A percentile compares a stretch with the other conserved stretches of the same genome.
These are phyloP conservation scores for Juglanconis oblonga DNA, from an alignment of 2,329 filamentous ascomycete genomes.

Conservation along the genomic window DNA sequence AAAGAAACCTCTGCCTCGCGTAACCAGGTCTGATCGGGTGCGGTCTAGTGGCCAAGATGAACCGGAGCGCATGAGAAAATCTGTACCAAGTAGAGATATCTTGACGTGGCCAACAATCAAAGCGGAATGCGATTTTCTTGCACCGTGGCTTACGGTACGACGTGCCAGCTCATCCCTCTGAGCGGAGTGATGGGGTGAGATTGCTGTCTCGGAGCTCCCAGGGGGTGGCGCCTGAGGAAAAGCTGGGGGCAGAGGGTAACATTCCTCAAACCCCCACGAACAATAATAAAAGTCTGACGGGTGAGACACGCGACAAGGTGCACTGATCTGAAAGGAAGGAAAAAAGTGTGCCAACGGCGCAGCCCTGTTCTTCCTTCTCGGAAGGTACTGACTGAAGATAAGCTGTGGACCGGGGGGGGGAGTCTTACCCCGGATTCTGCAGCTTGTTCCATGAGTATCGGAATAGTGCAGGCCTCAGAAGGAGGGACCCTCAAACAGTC, in stretches of 20 bases:
- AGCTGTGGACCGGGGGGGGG: neutral
- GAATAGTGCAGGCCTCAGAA: neutral
- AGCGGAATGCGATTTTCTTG: neutral
- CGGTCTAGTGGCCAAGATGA: neutral
- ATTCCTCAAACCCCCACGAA: constrained; percentile 1
- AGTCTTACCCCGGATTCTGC: neutral
- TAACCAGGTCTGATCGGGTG: neutral
- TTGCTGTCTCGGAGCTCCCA: constrained; percentile 11
- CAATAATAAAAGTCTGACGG: neutral
- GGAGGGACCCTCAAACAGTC: neutral
- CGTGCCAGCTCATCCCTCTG: neutral
- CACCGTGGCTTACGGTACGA: neutral
- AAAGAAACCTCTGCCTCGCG: too few relatives aligned
- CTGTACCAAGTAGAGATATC: neutral
- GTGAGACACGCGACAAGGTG: neutral
- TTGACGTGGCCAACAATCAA: neutral
- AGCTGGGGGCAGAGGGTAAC: neutral
- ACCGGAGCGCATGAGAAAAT: neutral
- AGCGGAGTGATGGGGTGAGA: constrained; percentile 7
- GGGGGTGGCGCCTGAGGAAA: constrained; percentile 1
- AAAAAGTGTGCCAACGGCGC: neutral
- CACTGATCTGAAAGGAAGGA: neutral
- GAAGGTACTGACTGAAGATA: neutral
- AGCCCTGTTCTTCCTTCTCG: neutral
- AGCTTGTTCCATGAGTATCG: neutral